phyloP scores from a whole-genome alignment of 768 basidiomycete genomes.

The Leucocoprinus sp. region DNA sequence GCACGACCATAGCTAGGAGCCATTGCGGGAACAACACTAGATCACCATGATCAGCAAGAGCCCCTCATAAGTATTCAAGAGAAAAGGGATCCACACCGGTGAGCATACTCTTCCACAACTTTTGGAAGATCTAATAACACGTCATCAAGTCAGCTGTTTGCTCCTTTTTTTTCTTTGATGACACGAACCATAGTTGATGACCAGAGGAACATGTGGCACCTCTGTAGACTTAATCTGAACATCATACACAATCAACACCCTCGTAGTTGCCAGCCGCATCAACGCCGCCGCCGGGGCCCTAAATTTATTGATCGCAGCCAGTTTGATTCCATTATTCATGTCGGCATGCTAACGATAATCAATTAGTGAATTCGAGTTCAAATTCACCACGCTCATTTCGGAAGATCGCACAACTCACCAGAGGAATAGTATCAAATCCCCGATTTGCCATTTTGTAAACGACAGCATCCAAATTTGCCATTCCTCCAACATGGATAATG shows the following conservation, averaged over 20 bases:
- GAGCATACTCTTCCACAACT: conserved; percentile 96
- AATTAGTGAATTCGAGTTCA: not conserved
- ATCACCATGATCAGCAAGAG: conserved; percentile 9
- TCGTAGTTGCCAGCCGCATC: conserved; percentile 59
- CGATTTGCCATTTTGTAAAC: conserved; percentile 84
- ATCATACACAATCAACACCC: conserved; percentile 88
- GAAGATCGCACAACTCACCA: conserved; percentile 64
- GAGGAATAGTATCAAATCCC: conserved; percentile 79
- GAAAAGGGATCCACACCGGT: conserved; percentile 54
- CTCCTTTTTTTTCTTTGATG: not conserved
- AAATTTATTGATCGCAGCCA: conserved; percentile 82
- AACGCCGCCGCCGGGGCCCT: conserved; percentile 47
- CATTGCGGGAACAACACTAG: conserved; percentile 78
- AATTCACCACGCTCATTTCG: too few relatives aligned
- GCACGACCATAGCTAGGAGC: conserved; percentile 80
- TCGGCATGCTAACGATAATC: conserved; percentile 65
- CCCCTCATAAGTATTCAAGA: not conserved
- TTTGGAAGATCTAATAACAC: conserved; percentile 69
- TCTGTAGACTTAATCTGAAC: conserved; percentile 88
- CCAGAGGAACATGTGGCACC: conserved; percentile 81
- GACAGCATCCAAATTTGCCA: conserved; percentile 81
- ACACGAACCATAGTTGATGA: conserved; percentile 83
- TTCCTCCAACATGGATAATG: conserved; percentile 83
- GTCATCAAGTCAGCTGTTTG: not conserved
- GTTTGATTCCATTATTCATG: conserved; percentile 77